Percentiles rank a stretch among this genome's conserved stretches.
These are phyloP conservation scores for Nannochloris sp. DNA, from an alignment of 139 green algal genomes.

Conservation along the genomic window DNA sequence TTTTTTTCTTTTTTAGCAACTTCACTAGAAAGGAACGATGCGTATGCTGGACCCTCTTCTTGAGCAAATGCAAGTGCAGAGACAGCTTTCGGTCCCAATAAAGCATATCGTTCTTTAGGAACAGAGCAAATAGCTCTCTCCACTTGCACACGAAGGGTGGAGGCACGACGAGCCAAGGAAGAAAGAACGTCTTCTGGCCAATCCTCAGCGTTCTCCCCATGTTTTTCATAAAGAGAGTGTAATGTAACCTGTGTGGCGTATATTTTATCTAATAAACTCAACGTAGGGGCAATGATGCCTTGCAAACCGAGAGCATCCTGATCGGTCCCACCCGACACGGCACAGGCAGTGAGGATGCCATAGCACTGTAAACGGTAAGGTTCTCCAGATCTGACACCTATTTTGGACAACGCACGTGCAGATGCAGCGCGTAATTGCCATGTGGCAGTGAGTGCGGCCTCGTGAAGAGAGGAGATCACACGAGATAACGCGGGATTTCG, in stretches of 20 bases:
- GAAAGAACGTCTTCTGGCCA: constrained; percentile 55
- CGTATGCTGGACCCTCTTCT: constrained; percentile 6
- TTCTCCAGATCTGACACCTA: constrained; percentile 70
- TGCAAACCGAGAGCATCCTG: constrained; percentile 27
- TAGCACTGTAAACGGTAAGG: constrained; percentile 81
- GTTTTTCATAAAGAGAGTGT: constrained; percentile 37
- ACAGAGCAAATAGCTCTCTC: constrained; percentile 30
- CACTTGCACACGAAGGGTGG: constrained; percentile 3
- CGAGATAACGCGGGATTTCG: constrained; percentile 35
- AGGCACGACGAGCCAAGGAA: constrained; percentile 42
- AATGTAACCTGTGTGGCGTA: constrained; percentile 63
- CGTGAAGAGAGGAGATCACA: constrained; percentile 37
- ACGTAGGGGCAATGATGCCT: neutral
- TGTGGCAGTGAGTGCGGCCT: constrained; percentile 21
- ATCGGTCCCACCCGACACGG: neutral
- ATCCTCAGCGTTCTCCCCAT: constrained; percentile 24
- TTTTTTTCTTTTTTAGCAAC: neutral
- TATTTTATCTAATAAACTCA: constrained; percentile 53
- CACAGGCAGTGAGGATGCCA: constrained; percentile 37
- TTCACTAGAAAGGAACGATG: constrained; percentile 8
- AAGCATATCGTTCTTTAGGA: constrained; percentile 8
- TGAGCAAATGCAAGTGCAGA: constrained; percentile 3
- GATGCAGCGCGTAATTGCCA: constrained; percentile 38
- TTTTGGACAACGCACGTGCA: constrained; percentile 42
- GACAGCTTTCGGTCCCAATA: constrained; percentile 22